These are phyloP conservation scores for Sugiyamaella neomexicana DNA, from an alignment of 1,139 yeast species.

Conservation along the genomic window DNA sequence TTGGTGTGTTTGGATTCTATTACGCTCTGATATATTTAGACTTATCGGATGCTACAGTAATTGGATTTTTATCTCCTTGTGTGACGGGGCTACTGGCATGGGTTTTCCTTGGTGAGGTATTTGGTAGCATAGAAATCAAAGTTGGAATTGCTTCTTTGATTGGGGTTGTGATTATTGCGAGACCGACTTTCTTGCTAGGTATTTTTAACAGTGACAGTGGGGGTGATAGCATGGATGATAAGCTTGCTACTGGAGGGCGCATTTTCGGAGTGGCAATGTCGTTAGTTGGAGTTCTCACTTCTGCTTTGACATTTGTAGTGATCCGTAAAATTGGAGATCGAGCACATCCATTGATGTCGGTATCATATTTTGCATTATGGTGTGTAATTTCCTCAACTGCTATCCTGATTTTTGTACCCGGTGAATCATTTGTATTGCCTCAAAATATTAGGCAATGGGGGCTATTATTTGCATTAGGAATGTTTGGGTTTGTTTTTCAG, in stretches of 20 bases:
- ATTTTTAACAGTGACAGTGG: conserved; percentile 16
- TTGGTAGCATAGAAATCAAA: conserved; percentile 62
- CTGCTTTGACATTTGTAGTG: conserved; percentile 67
- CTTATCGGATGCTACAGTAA: conserved; percentile 75
- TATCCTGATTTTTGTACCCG: conserved; percentile 58
- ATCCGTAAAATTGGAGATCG: conserved; percentile 72
- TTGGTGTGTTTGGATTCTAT: conserved; percentile 76
- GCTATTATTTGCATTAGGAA: conserved; percentile 60
- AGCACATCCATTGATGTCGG: conserved; percentile 80
- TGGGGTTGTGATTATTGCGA: conserved; percentile 80
- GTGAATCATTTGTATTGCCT: conserved; percentile 60
- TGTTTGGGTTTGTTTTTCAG: conserved; percentile 82
- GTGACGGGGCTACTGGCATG: conserved; percentile 76
- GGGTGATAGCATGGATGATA: conserved; percentile 14
- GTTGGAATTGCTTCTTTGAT: conserved; percentile 68
- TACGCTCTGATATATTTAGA: conserved; percentile 72
- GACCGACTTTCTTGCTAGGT: conserved; percentile 67
- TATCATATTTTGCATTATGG: conserved; percentile 68
- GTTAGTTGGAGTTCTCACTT: conserved; percentile 68
- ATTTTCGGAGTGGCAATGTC: conserved; percentile 62
- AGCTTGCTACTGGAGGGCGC: conserved; percentile 19
- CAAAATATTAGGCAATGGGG: conserved; percentile 62
- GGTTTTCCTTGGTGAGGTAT: conserved; percentile 63
- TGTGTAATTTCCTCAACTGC: conserved; percentile 57
- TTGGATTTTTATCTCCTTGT: conserved; percentile 76